A percentile compares a stretch with the other conserved stretches of the same genome.
Conservation (phyloP, 2,329 filamentous ascomycete species). For the Aspergillus sp. region DNA sequence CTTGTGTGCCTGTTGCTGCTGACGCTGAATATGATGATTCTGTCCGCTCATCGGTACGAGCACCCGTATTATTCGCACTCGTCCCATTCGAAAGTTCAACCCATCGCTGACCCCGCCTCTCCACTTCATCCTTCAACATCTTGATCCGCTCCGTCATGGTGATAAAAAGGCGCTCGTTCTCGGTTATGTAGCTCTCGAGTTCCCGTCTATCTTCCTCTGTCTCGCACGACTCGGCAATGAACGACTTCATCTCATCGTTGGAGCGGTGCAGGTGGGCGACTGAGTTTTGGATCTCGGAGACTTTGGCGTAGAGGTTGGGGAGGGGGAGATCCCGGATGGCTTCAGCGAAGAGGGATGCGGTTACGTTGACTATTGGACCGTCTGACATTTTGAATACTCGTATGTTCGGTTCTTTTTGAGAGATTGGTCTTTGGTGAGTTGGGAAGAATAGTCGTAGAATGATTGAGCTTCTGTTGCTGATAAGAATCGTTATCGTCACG, state of each 20-base stretch:
- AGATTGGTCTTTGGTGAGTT: neutral
- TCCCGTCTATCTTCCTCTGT: constrained; percentile 41
- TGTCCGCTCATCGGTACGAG: constrained; percentile 1
- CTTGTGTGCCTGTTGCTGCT: neutral
- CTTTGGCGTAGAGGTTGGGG: constrained; percentile 52
- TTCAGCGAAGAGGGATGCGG: constrained; percentile 43
- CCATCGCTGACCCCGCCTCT: constrained; percentile 49
- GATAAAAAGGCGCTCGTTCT: constrained; percentile 51
- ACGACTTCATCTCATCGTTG: constrained; percentile 50
- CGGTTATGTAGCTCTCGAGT: constrained; percentile 37
- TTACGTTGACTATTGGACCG: constrained; percentile 39
- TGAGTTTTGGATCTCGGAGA: constrained; percentile 52
- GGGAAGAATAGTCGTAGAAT: too few relatives aligned
- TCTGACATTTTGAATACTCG: constrained; percentile 38
- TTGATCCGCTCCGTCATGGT: constrained; percentile 49
- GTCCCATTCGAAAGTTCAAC: constrained; percentile 23
- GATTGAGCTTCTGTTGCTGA: too few relatives aligned
- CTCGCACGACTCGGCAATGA: constrained; percentile 40
- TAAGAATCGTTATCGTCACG: constrained; percentile 11
- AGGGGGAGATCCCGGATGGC: constrained; percentile 52
- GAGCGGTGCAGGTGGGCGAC: constrained; percentile 51
- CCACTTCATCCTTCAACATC: constrained; percentile 45
- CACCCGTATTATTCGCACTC: constrained; percentile 9
- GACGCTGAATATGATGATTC: neutral
- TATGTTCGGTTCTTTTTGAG: neutral